Evolutionary conservation across 352 stramenopile species (phyloP).

Genomic region (Globisporangium middletonii): DNA sequence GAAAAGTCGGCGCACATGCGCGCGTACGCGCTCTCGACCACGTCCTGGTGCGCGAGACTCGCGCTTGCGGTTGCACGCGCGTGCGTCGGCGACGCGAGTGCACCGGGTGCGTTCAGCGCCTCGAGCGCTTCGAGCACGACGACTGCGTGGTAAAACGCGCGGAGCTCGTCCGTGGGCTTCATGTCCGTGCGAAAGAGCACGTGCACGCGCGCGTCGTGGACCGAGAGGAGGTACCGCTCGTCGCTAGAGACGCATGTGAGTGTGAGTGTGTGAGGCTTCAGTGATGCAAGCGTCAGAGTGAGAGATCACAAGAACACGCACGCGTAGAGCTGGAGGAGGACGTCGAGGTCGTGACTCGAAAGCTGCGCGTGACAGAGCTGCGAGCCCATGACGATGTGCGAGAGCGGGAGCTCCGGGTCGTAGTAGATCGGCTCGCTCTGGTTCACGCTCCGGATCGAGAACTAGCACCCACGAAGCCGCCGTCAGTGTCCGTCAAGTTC

Average conservation of each 20-base stretch:
- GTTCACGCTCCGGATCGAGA: constrained; percentile 60
- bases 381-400: constrained; percentile 50
- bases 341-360: constrained; percentile 34
- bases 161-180: constrained; percentile 56
- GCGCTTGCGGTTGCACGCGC: constrained; percentile 8
- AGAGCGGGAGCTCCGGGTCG: constrained; percentile 42
- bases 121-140: constrained; percentile 41
- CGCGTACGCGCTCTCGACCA: constrained; percentile 40
- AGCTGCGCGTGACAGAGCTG: constrained; percentile 36
- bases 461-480: constrained; percentile 20
- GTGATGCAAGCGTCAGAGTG: no score
- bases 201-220: constrained; percentile 25
- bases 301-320: constrained; percentile 9
- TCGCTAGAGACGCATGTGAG: constrained; percentile 21
- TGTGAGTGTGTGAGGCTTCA: no score
- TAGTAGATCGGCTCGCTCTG: constrained; percentile 44
- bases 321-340: constrained; percentile 45
- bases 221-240: constrained; percentile 50
- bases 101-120: constrained; percentile 4
- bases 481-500: neutral
- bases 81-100: constrained; percentile 10
- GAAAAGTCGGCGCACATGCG: constrained; percentile 53
- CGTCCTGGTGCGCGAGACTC: constrained; percentile 5
- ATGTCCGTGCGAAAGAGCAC: constrained; percentile 53
- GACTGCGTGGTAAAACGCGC: constrained; percentile 65